Evolutionary conservation across 2,329 filamentous ascomycete species (phyloP).

Genomic region (Colletotrichum eremochloae): DNA sequence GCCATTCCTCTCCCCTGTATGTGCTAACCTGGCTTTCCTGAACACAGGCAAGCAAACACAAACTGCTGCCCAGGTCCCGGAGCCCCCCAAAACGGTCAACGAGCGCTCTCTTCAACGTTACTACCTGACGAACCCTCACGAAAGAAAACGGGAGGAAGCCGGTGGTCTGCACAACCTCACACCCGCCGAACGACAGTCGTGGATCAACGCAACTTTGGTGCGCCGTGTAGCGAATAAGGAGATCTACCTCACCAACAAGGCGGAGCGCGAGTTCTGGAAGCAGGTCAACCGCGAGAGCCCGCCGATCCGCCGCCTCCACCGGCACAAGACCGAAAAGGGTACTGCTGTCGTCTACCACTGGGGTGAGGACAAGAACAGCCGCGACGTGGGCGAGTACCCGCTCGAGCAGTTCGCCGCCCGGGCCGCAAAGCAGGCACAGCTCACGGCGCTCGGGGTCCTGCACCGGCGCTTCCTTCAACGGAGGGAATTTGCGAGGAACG

Average conservation of each 20-base stretch:
- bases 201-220: slow-evolving; percentile 62
- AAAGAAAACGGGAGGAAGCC: slow-evolving; percentile 58
- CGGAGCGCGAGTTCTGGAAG: slow-evolving; percentile 71
- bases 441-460: slow-evolving; percentile 59
- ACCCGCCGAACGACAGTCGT: slow-evolving; percentile 63
- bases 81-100: slow-evolving; percentile 60
- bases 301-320: slow-evolving; percentile 59
- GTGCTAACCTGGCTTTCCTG: slow-evolving; percentile 6
- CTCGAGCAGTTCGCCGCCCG: slow-evolving; percentile 61
- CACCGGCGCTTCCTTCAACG: slow-evolving; percentile 60
- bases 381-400: slow-evolving; percentile 63
- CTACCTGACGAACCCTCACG: slow-evolving; percentile 64
- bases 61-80: slow-evolving; percentile 38
- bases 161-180: slow-evolving; percentile 61
- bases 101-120: slow-evolving; percentile 63
- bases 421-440: slow-evolving; percentile 55
- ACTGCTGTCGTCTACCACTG: slow-evolving; percentile 55
- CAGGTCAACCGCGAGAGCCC: slow-evolving; percentile 65
- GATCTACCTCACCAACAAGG: slow-evolving; percentile 58
- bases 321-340: slow-evolving; percentile 38
- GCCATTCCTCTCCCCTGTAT: slow-evolving; percentile 26
- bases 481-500: slow-evolving; percentile 50
- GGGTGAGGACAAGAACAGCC: slow-evolving; percentile 65
- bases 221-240: slow-evolving; percentile 55
- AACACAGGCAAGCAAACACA: slow-evolving; percentile 48